Evolutionary conservation across 768 basidiomycete genomes (phyloP).

Genomic region (Cystobasidium tubakii): DNA sequence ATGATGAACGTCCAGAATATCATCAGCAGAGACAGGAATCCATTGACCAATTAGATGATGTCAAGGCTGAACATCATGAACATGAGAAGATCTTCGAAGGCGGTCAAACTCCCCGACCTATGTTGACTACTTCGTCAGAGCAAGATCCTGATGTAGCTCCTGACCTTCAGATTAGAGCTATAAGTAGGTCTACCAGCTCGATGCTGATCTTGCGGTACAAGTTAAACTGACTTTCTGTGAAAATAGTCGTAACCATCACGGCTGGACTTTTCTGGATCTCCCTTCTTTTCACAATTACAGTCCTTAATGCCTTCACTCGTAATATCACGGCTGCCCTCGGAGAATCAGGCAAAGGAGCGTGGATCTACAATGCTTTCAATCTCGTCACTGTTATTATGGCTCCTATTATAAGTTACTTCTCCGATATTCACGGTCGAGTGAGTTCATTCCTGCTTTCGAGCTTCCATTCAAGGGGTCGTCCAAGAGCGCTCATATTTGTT

Average conservation of each 20-base stretch:
- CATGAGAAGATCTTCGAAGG: background rate
- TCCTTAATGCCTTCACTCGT: background rate
- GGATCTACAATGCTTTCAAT: conserved; percentile 15
- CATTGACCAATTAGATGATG: background rate
- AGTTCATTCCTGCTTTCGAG: background rate
- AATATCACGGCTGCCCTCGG: background rate
- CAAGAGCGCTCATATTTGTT: no score
- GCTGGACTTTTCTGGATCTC: conserved; percentile 3
- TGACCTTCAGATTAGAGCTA: background rate
- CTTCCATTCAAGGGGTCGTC: no score
- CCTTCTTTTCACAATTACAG: conserved; percentile 1
- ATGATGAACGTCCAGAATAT: background rate
- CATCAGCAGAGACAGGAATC: background rate
- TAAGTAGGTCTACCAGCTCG: background rate
- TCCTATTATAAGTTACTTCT: conserved; percentile 5
- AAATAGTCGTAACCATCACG: background rate
- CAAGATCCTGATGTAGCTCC: conserved; percentile 4
- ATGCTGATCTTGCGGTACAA: background rate
- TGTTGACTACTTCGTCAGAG: conserved; percentile 1
- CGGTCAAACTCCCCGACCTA: background rate
- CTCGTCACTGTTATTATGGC: background rate
- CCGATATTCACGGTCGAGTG: conserved; percentile 7
- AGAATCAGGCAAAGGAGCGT: conserved; percentile 6
- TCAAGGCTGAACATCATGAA: background rate
- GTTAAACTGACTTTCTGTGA: background rate